Evolutionary conservation across 2,329 filamentous ascomycete species (phyloP), one percentile per base, ranked within the genome.

Genomic region (Diaporthe helianthi): DNA sequence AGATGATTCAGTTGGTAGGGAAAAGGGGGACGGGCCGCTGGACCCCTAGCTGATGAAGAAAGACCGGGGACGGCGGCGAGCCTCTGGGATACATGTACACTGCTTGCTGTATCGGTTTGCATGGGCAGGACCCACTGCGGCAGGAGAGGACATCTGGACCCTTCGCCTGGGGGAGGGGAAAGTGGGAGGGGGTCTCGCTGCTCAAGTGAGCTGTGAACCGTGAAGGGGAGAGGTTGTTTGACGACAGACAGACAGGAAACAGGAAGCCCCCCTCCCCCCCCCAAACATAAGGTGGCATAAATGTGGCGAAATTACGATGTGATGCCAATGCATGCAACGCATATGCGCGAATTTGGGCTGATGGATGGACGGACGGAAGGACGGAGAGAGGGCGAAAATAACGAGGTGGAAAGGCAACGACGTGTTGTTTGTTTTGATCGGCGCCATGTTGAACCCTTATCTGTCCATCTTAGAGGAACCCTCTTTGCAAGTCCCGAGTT

Each of bases 361-460:
- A 53, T n/a, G 22, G 47, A 53, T 22, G 31, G 36, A 53, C 31
- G 29, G 33, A 41, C 24, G 29, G 44, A 41, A 9, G 31, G 36
- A 54, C 29, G 22, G 47, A 46, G 38, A 38, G 29, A 54, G 33
- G 33, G 24, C 33, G 33, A 38, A 29, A 61, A 7, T 33, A 15
- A 65, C 47, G 24, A 38, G 5, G 38, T 19, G 44, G 19, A 7
- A 13, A n/a, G 31, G 22, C 26, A 47, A 61, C 51, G 64, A 41
- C 38, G 64, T 63, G 33, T 67, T 68, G 65, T 70, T 70, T 70
- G 69, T 70, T 70, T 68, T 68, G 69, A 65, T 65, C 65, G 58
- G 52, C 69, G 33, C 15, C 31, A 6, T 24, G 31, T 65, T 22
- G 52, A 58, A 63, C 36, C 58, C 58, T 36, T 63, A 61, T 26